A percentile compares a stretch with the other conserved stretches of the same genome.
phyloP scores from a whole-genome alignment of 2,329 filamentous ascomycete species.

The Colletotrichum karsti region DNA sequence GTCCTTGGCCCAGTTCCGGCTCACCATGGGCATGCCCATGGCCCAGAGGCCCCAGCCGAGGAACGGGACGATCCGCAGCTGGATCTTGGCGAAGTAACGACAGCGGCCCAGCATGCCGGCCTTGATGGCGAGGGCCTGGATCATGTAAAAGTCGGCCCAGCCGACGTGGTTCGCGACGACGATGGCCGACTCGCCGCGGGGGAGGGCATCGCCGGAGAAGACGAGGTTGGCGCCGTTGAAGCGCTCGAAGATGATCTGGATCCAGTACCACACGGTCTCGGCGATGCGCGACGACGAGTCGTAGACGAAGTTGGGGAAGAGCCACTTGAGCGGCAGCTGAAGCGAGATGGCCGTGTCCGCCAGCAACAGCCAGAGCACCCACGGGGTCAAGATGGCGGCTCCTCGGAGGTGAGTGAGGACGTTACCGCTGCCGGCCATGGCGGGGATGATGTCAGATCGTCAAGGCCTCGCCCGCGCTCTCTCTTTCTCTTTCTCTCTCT shows the following conservation, averaged over 20 bases:
- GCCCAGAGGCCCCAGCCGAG: constrained; percentile 72
- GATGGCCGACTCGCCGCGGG: constrained; percentile 64
- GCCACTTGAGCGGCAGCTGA: constrained; percentile 54
- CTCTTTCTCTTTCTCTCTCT: too few species aligned
- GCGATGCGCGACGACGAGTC: constrained; percentile 63
- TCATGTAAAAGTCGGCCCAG: constrained; percentile 72
- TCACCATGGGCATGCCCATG: constrained; percentile 72
- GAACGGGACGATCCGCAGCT: constrained; percentile 67
- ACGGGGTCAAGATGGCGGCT: constrained; percentile 54
- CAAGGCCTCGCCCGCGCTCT: neutral
- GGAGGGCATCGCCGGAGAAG: constrained; percentile 60
- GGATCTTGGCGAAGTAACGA: constrained; percentile 69
- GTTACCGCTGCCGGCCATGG: constrained; percentile 28
- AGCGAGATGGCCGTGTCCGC: constrained; percentile 60
- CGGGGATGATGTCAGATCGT: neutral
- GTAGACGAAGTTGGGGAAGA: constrained; percentile 61
- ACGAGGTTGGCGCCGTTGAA: constrained; percentile 62
- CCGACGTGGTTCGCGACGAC: constrained; percentile 68
- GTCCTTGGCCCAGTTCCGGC: constrained; percentile 66
- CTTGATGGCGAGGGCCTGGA: constrained; percentile 63
- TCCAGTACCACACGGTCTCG: constrained; percentile 62
- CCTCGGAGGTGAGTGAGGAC: constrained; percentile 51
- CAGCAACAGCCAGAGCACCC: constrained; percentile 59
- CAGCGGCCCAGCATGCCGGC: constrained; percentile 68
- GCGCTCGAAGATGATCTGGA: constrained; percentile 64